These are phyloP conservation scores for Aspergillus ustus DNA, from an alignment of 2,329 filamentous ascomycete species.

Conservation along the genomic window DNA sequence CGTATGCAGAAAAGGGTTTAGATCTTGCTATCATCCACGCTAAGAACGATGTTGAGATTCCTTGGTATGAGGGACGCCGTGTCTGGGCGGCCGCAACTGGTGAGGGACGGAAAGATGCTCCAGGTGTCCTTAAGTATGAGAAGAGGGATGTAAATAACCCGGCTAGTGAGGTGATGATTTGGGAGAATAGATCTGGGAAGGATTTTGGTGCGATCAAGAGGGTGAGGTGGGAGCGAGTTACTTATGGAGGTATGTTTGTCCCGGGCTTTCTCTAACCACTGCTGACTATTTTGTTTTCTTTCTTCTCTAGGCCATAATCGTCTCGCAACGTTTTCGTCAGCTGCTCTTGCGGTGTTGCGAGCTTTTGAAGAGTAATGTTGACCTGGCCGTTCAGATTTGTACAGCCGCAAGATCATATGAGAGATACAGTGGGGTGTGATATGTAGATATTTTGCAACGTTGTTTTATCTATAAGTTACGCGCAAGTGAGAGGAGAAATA, in stretches of 20 bases:
- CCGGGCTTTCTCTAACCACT: neutral
- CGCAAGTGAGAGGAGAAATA: conserved; percentile 25
- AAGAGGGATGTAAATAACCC: conserved; percentile 35
- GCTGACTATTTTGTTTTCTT: conserved; percentile 1
- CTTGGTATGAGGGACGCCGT: conserved; percentile 58
- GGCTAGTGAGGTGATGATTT: conserved; percentile 41
- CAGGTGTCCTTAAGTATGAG: conserved; percentile 36
- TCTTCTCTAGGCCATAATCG: conserved; percentile 44
- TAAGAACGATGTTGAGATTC: conserved; percentile 79
- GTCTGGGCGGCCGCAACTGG: conserved; percentile 47
- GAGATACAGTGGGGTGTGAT: neutral
- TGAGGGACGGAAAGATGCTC: conserved; percentile 26
- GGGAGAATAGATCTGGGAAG: conserved; percentile 37
- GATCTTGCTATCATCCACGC: conserved; percentile 78
- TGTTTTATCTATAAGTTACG: neutral
- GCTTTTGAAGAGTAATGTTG: conserved; percentile 39
- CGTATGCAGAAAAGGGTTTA: conserved; percentile 58
- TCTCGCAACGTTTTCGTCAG: conserved; percentile 45
- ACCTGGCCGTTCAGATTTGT: neutral
- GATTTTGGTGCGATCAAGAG: conserved; percentile 36
- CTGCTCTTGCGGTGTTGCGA: conserved; percentile 43
- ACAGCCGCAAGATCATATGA: neutral
- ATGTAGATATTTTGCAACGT: neutral
- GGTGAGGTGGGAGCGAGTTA: conserved; percentile 50
- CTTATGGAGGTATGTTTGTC: conserved; percentile 46